Percentiles rank a stretch among this genome's conserved stretches.
Conservation (phyloP, 352 stramenopile genomes). For the Lagenidium sp. region DNA sequence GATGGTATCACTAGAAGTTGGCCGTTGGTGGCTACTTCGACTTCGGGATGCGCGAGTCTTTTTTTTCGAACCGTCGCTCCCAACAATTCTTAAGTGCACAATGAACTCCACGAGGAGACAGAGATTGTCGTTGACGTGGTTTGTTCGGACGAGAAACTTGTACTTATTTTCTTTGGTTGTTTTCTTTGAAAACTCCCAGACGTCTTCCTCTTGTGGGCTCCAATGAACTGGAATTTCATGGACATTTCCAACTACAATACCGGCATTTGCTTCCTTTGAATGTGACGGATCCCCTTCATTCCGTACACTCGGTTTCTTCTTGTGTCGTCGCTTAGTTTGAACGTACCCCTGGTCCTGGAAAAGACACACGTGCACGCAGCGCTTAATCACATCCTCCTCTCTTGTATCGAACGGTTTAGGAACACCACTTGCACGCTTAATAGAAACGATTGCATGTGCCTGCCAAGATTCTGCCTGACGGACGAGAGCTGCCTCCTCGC, state of each 20-base stretch:
- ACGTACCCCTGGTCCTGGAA: slow-evolving; percentile 54
- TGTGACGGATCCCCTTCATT: slow-evolving; percentile 3
- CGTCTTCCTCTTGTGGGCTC: slow-evolving; percentile 58
- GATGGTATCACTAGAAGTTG: no score
- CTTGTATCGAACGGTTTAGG: slow-evolving; percentile 71
- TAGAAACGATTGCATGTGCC: slow-evolving; percentile 60
- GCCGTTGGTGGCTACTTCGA: no score
- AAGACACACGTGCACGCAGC: slow-evolving; percentile 69
- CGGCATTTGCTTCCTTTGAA: neutral
- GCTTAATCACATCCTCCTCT: slow-evolving; percentile 69
- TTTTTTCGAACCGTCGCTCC: slow-evolving; percentile 12
- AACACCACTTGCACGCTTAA: slow-evolving; percentile 60
- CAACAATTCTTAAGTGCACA: slow-evolving; percentile 35
- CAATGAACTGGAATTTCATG: slow-evolving; percentile 71
- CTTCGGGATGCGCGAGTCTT: slow-evolving; percentile 7
- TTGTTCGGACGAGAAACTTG: slow-evolving; percentile 75
- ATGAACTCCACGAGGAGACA: slow-evolving; percentile 73
- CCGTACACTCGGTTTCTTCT: neutral
- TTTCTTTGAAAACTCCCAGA: slow-evolving; percentile 76
- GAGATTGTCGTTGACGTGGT: slow-evolving; percentile 53
- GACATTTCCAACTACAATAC: slow-evolving; percentile 59
- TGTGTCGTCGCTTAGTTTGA: neutral
- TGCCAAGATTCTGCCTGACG: slow-evolving; percentile 42
- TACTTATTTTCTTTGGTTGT: slow-evolving; percentile 72
- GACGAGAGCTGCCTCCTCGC: slow-evolving; percentile 30